These are phyloP conservation scores for Cystofilobasidium macerans DNA, from an alignment of 768 basidiomycete genomes.

Conservation along the genomic window DNA sequence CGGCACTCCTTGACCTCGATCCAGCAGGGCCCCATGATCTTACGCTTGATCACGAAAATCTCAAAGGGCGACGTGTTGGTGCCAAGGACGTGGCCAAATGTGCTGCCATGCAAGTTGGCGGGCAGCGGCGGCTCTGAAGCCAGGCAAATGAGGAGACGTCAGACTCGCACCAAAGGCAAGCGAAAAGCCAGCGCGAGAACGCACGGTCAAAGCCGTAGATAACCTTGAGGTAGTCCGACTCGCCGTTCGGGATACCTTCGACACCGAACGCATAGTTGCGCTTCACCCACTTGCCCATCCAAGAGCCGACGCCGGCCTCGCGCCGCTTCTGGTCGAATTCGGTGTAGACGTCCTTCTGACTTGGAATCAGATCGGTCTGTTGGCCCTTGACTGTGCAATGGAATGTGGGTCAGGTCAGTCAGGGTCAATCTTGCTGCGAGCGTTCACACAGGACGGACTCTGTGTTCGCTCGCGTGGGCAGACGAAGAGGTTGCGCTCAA, in stretches of 20 bases:
- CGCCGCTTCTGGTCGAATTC: conserved; percentile 74
- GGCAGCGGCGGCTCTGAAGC: conserved; percentile 75
- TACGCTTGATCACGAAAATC: conserved; percentile 80
- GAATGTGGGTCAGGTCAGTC: background rate
- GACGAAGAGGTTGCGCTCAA: conserved; percentile 83
- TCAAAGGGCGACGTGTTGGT: conserved; percentile 89
- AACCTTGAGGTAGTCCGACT: conserved; percentile 83
- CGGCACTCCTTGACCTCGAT: conserved; percentile 65
- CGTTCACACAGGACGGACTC: conserved; percentile 34
- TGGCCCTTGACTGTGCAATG: conserved; percentile 44
- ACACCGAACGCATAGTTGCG: conserved; percentile 88
- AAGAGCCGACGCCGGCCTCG: conserved; percentile 60
- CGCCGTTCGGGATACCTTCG: conserved; percentile 62
- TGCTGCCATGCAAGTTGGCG: conserved; percentile 60
- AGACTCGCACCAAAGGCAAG: background rate
- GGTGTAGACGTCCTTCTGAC: conserved; percentile 56
- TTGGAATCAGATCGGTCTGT: conserved; percentile 67
- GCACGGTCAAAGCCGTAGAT: conserved; percentile 77
- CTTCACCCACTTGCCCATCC: conserved; percentile 72
- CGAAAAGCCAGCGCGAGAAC: conserved; percentile 28
- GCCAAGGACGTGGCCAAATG: conserved; percentile 78
- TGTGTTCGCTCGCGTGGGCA: conserved; percentile 62
- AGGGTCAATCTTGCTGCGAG: too few relatives aligned
- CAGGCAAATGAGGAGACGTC: too few relatives aligned
- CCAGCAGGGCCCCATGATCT: conserved; percentile 99